Percentiles rank a stretch among this genome's conserved stretches.
Evolutionary conservation across 768 basidiomycete genomes (phyloP).

Genomic region (Lentinula lateritia): DNA sequence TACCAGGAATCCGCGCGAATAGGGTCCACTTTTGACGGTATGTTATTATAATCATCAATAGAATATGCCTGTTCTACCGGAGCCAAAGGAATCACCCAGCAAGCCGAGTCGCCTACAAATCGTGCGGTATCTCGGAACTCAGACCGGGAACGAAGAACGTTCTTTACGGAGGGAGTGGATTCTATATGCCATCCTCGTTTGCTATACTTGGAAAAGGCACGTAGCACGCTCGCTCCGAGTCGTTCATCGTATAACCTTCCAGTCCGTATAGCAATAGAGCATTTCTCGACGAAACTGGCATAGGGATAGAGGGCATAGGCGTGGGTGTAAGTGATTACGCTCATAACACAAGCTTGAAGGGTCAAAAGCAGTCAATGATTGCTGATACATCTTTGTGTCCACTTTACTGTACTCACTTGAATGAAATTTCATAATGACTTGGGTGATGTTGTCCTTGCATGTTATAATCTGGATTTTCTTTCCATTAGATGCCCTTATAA

Average conservation of each 20-base stretch:
- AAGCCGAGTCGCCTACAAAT: slow-evolving; percentile 23
- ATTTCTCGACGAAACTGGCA: slow-evolving; percentile 28
- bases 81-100: slow-evolving; percentile 24
- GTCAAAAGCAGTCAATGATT: not conserved
- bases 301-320: slow-evolving; percentile 38
- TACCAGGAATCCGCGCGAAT: slow-evolving; percentile 4
- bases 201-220: slow-evolving; percentile 26
- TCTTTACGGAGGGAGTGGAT: not conserved
- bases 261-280: not conserved
- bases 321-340: slow-evolving; percentile 32
- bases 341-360: slow-evolving; percentile 34
- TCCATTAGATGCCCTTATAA: slow-evolving; percentile 14
- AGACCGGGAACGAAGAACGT: slow-evolving; percentile 3
- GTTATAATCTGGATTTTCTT: slow-evolving; percentile 38
- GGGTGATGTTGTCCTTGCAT: slow-evolving; percentile 23
- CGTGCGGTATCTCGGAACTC: slow-evolving; percentile 18
- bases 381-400: not conserved
- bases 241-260: slow-evolving; percentile 12
- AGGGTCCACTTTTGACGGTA: not conserved
- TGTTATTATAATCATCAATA: not conserved
- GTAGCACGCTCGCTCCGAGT: not conserved
- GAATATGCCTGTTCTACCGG: slow-evolving; percentile 1
- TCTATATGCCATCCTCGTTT: slow-evolving; percentile 30
- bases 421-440: slow-evolving; percentile 39
- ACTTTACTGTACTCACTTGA: slow-evolving; percentile 29